These are phyloP conservation scores for Eucalyptus polyanthemos DNA, from an alignment of 345 rosid genomes.

Conservation along the genomic window DNA sequence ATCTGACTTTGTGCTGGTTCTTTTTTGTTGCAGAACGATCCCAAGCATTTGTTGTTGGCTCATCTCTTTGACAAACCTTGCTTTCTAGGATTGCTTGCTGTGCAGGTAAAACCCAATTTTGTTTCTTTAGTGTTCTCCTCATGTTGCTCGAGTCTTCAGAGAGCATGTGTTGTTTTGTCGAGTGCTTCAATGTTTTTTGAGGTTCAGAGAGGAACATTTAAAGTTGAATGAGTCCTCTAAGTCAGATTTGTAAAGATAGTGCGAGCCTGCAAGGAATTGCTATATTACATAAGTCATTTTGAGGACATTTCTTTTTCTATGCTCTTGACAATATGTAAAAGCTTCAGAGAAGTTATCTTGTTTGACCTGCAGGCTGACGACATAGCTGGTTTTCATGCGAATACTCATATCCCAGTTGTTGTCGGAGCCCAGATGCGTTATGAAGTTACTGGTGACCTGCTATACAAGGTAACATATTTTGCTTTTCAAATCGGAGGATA, in stretches of 20 bases:
- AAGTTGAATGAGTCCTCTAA: not conserved
- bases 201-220: not conserved
- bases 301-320: not conserved
- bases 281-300: too few relatives aligned
- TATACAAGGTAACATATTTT: constrained; percentile 53
- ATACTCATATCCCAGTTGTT: constrained; percentile 90
- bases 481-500: not conserved
- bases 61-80: constrained; percentile 98
- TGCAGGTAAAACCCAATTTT: constrained; percentile 23
- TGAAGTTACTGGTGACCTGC: constrained; percentile 82
- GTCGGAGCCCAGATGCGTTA: constrained; percentile 91
- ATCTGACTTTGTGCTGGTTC: not conserved
- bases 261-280: not conserved
- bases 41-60: constrained; percentile 77
- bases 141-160: not conserved
- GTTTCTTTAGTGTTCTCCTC: not conserved
- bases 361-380: constrained; percentile 61
- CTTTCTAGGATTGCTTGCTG: constrained; percentile 90
- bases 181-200: not conserved
- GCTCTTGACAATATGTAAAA: not conserved
- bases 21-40: constrained; percentile 46
- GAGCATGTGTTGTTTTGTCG: not conserved
- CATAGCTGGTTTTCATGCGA: constrained; percentile 80
- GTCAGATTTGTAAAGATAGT: not conserved
- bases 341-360: not conserved